Conservation (phyloP, 768 basidiomycete species). For the Leccinum incarnatum region DNA sequence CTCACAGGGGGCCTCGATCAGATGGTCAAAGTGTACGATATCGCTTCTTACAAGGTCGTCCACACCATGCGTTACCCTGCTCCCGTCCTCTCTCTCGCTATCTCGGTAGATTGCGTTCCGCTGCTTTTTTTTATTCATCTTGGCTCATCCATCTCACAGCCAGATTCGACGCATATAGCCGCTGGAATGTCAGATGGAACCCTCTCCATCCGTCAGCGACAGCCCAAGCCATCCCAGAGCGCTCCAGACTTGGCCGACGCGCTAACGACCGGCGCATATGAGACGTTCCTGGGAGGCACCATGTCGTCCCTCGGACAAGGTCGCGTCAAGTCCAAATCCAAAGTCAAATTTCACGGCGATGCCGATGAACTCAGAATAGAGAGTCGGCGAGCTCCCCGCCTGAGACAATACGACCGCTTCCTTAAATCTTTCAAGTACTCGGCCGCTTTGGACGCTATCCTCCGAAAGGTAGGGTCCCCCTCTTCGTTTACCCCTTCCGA, state of each 20-base stretch:
- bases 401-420: conserved; percentile 86
- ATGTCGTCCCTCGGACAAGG: conserved; percentile 58
- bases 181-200: conserved; percentile 99
- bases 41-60: conserved; percentile 88
- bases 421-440: conserved; percentile 93
- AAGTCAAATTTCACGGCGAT: conserved; percentile 52
- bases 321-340: conserved; percentile 47
- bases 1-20: conserved; percentile 92
- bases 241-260: conserved; percentile 37
- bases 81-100: conserved; percentile 82
- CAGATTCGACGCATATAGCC: conserved; percentile 94
- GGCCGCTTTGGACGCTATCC: conserved; percentile 88
- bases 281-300: conserved; percentile 59
- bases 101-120: conserved; percentile 59
- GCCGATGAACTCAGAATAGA: conserved; percentile 78
- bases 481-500: background rate
- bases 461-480: conserved; percentile 64
- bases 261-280: conserved; percentile 56
- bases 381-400: conserved; percentile 60
- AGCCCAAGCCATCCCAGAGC: conserved; percentile 66
- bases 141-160: conserved; percentile 45
- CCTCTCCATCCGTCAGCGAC: conserved; percentile 90
- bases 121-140: background rate
- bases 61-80: conserved; percentile 99
- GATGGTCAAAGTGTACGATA: conserved; percentile 98